Evolutionary conservation across 2,329 filamentous ascomycete genomes (phyloP), one percentile per base, ranked within the genome.

Genomic region (Aspergillus sp.): DNA sequence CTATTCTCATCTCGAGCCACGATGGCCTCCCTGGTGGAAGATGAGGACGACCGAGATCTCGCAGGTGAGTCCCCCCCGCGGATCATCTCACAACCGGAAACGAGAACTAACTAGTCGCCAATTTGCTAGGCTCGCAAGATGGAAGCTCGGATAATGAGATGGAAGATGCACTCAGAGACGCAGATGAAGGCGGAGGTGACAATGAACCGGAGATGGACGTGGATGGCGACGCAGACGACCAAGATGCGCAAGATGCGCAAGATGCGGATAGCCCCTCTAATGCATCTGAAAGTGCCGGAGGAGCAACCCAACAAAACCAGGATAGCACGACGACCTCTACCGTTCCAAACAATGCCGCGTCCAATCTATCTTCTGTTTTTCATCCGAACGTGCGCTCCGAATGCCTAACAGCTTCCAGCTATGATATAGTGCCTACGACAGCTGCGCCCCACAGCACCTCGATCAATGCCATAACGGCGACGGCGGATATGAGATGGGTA

Each of bases 361-460:
- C 73, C 6, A 74, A 69, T 60, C 65, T 61, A 42, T 68, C 70
- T 51, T 76, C 75, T 41, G 78, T 75, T 59, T 81, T 77, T 64
- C 86, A 84, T 48, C 89, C 88, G 1, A 81, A 78, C 50, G 82
- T 92, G n/a, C 86, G 90, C 0, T 82, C 87, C 11, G 92, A 96
- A 69, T 89, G 87, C n/a, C 78, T 96, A 50, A 88, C 83, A 1
- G 93, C 95, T 13, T 79, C 82, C 41, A 85, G 89, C 2, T 99
- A 98, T 79, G 95, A 99, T 72, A 96, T 99, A 59, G 89, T 96
- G 1, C 95, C 95, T 2, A 98, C 95, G 20, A 98, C 98, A 78
- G 95, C 95, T 2, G 95, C 95, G 3, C 95, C 95, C 1, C 93
- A 97, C 73, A 90, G 91, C 61, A 99, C 95, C 3, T 97, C 92